These are phyloP conservation scores for Acmispon strigosus DNA, from an alignment of 306 rosid species.

Conservation along the genomic window DNA sequence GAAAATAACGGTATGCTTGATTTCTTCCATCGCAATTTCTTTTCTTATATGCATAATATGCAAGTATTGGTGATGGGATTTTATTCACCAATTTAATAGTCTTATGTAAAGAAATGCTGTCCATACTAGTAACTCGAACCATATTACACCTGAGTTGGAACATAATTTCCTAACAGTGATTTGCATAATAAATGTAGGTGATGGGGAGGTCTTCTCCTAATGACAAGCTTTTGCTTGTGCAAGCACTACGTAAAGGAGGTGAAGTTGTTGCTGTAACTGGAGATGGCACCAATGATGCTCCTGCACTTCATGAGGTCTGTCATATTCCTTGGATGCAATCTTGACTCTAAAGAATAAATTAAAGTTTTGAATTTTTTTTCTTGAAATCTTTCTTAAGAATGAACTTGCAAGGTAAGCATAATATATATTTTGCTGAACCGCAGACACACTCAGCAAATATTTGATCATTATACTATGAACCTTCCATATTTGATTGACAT, in stretches of 20 bases:
- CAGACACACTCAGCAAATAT: not conserved
- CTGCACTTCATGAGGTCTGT: slow-evolving; percentile 96
- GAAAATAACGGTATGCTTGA: slow-evolving; percentile 50
- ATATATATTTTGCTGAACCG: not conserved
- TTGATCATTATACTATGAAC: not conserved
- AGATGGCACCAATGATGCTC: slow-evolving; percentile 99
- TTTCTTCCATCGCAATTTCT: slow-evolving; percentile 1
- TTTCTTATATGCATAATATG: not conserved
- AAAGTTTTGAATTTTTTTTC: not conserved
- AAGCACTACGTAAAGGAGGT: slow-evolving; percentile 89
- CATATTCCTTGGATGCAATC: slow-evolving; percentile 22
- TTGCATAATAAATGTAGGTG: slow-evolving; percentile 44
- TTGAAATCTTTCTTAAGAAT: not conserved
- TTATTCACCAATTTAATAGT: not conserved
- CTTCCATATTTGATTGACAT: not conserved
- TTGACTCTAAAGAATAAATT: not conserved
- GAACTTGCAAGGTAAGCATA: slow-evolving; percentile 1
- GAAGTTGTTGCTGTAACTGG: slow-evolving; percentile 98
- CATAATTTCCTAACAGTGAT: slow-evolving; percentile 4
- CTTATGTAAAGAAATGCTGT: slow-evolving; percentile 10
- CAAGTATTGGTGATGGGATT: slow-evolving; percentile 11
- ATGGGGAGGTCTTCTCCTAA: slow-evolving; percentile 99
- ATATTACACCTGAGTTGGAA: not conserved
- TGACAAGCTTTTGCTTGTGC: slow-evolving; percentile 97
- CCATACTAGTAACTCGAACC: not conserved